phyloP scores from a whole-genome alignment of 768 basidiomycete genomes.

The Leucogyrophana mollusca region DNA sequence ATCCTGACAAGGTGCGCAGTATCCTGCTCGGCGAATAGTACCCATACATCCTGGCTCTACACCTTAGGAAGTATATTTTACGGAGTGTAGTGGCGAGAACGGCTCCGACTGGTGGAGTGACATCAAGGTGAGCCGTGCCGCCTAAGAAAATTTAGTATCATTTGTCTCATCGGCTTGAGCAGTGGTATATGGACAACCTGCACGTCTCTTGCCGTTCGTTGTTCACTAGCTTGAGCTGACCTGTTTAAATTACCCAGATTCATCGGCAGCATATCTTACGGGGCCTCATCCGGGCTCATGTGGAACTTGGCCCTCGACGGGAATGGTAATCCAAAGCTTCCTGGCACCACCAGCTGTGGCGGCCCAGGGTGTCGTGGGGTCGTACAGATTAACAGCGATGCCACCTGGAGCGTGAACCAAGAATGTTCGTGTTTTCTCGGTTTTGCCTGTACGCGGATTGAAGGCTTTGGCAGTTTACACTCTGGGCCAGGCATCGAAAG shows the following conservation, averaged over 20 bases:
- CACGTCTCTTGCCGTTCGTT: constrained; percentile 18
- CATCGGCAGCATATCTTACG: constrained; percentile 22
- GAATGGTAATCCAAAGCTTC: constrained; percentile 55
- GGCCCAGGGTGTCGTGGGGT: constrained; percentile 57
- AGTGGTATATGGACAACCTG: constrained; percentile 66
- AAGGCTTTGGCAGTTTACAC: constrained; percentile 44
- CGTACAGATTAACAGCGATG: constrained; percentile 57
- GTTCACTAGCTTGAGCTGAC: not conserved
- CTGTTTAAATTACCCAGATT: constrained; percentile 13
- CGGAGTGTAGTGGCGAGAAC: constrained; percentile 56
- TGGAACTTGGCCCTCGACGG: constrained; percentile 67
- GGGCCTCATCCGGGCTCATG: constrained; percentile 44
- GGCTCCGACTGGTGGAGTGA: constrained; percentile 71
- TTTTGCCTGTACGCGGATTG: not conserved
- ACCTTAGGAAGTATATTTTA: constrained; percentile 4
- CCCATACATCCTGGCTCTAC: constrained; percentile 25
- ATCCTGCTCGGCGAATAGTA: not conserved
- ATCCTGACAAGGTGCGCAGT: constrained; percentile 38
- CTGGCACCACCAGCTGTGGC: constrained; percentile 57
- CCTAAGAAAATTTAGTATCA: not conserved
- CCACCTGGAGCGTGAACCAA: constrained; percentile 57
- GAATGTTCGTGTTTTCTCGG: constrained; percentile 49
- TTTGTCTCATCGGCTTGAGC: not conserved
- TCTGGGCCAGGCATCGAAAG: constrained; percentile 66
- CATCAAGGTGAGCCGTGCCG: constrained; percentile 47